Base-by-base conservation (phyloP, 2,329 filamentous ascomycete species). In the Coniosporium tulheliwenetii region DNA sequence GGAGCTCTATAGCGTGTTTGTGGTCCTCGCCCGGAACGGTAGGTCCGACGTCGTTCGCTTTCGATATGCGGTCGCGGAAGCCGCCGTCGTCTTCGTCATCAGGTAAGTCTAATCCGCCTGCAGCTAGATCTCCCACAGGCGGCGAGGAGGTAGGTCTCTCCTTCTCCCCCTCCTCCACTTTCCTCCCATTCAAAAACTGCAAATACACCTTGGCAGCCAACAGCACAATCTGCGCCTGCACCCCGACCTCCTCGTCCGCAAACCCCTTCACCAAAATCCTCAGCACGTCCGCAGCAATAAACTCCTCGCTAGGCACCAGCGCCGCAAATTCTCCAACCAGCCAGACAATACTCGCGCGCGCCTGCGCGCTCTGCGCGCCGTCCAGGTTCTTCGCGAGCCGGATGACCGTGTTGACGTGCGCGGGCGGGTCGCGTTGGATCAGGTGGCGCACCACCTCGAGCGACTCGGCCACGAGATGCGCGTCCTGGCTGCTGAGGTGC, bases 141-240 rank as follows among this genome's bases (percentile, higher is more conserved):
- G n/a, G 13, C 35, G 33, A 56, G 0, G 55, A 45, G 42, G 41
- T 13, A 30, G 52, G 15, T 46, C 45, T 15, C 50, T 58, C 38
- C 16, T 49, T 33, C 41, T 55, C 55, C 42, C 55, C 54, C 13
- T 50, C 49, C 48, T 59, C 60, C 9, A 52, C 42, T 45, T 64
- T 54, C 53, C 75, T 69, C 44, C 74, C 70, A 53, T 85, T 85
- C 33, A 96, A 61, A 54, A 93, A 77, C 52, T 96, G 85, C 12
- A 96, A 71, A 55, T 96, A 96, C 1, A 96, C 86, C 55, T 96
- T 96, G n/a, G 91, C 89, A 5, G 84, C 91, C 2, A 98, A 70
- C 1, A 98, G 69, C 12, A 98, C 71, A 47, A 96, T 93, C 58
- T 98, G 91, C 43, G 86, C 72, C 58, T 93, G 94, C 10, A 85